A percentile compares a stretch with the other conserved stretches of the same genome.
Conservation (phyloP, 495 filamentous ascomycete genomes). For the Geopyxis carbonaria region DNA sequence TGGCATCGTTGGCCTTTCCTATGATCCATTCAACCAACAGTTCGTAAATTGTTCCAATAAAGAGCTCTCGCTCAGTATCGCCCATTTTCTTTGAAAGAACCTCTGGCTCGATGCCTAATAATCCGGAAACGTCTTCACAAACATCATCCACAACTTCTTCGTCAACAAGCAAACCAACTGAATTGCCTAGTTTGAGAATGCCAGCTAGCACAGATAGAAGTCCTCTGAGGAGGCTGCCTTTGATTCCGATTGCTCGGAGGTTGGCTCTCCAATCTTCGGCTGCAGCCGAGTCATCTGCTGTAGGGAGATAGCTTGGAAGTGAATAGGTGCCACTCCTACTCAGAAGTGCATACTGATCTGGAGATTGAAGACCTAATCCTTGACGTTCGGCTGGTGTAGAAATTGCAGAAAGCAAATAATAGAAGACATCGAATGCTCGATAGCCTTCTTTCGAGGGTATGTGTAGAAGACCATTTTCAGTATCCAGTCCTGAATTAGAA, state of each 20-base stretch:
- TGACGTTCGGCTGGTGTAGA: slow-evolving; percentile 84
- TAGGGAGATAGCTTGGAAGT: slow-evolving; percentile 79
- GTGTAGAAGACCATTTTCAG: slow-evolving; percentile 59
- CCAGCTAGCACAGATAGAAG: slow-evolving; percentile 73
- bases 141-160: slow-evolving; percentile 69
- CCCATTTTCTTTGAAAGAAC: slow-evolving; percentile 60
- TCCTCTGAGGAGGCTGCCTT: slow-evolving; percentile 59
- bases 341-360: slow-evolving; percentile 59
- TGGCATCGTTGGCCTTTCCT: slow-evolving; percentile 72
- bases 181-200: slow-evolving; percentile 79
- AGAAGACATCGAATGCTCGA: slow-evolving; percentile 96
- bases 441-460: slow-evolving; percentile 65
- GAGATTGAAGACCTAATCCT: slow-evolving; percentile 69
- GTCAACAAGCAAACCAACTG: slow-evolving; percentile 68
- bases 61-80: slow-evolving; percentile 61
- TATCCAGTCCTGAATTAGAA: slow-evolving; percentile 78
- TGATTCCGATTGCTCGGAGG: slow-evolving; percentile 80
- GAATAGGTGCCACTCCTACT: slow-evolving; percentile 67
- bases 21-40: slow-evolving; percentile 92
- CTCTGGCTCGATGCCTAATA: slow-evolving; percentile 76
- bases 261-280: slow-evolving; percentile 80
- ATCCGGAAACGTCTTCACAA: slow-evolving; percentile 74
- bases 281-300: slow-evolving; percentile 80
- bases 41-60: slow-evolving; percentile 81
- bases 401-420: slow-evolving; percentile 79